phyloP scores from a whole-genome alignment of 1,284 basidiomycete genomes.

The Wallemia hederae region DNA sequence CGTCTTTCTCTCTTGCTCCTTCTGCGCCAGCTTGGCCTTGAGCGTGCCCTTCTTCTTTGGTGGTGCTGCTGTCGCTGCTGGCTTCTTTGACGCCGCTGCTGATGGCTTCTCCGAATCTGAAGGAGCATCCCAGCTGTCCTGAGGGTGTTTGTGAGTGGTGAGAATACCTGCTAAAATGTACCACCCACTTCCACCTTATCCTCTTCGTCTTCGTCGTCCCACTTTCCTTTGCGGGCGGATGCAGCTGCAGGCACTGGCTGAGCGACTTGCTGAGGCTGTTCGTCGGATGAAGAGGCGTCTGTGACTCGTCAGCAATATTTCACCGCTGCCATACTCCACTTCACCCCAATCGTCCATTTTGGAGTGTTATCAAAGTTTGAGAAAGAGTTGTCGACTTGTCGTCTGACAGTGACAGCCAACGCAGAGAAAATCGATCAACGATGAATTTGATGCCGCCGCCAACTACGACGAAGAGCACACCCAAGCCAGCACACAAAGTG shows the following conservation, averaged over 20 bases:
- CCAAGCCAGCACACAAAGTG: constrained; percentile 33
- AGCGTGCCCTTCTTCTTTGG: constrained; percentile 68
- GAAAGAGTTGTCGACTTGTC: background rate
- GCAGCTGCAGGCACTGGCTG: constrained; percentile 17
- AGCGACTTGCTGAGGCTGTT: constrained; percentile 14
- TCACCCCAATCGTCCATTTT: constrained; percentile 2
- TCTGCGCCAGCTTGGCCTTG: constrained; percentile 66
- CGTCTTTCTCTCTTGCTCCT: constrained; percentile 31
- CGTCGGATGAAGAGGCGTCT: constrained; percentile 22
- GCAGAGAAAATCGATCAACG: background rate
- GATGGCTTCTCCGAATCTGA: constrained; percentile 30
- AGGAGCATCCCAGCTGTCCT: constrained; percentile 83
- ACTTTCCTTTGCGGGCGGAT: constrained; percentile 30
- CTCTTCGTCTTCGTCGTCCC: constrained; percentile 68
- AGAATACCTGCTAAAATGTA: constrained; percentile 9
- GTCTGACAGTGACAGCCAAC: constrained; percentile 4
- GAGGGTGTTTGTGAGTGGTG: constrained; percentile 4
- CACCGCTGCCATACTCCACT: background rate
- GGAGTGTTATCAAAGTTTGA: background rate
- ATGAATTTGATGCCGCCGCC: constrained; percentile 5
- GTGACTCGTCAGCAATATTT: constrained; percentile 19
- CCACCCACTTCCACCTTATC: constrained; percentile 20
- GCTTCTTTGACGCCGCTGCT: constrained; percentile 13
- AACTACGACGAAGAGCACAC: constrained; percentile 6
- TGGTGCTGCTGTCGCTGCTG: constrained; percentile 24